Base-by-base conservation (phyloP, 148 eudicot genomes). In the Fagopyrum tataricum region DNA sequence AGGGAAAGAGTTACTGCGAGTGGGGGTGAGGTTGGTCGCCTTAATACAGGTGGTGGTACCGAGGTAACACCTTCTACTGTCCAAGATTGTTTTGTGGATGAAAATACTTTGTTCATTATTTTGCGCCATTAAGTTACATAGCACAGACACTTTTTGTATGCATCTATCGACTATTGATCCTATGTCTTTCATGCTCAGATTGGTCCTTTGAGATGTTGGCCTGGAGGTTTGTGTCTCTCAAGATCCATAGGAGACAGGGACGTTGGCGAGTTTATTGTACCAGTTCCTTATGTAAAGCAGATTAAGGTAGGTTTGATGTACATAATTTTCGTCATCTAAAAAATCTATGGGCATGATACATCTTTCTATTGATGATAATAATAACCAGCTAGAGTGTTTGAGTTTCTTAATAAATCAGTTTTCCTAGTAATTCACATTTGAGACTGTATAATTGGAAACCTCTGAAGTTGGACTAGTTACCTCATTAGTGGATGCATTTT, bases 161-260 rank as follows among this genome's bases (percentile, higher is more conserved):
- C 31, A 23, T 41, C 41, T 51, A 5, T 31, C 72, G 24, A 12
- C 46, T 47, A 8, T 41, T 8, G 23, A 47, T 24, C 46, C 58
- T 42, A 15, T 39, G 41, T 52, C 41, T 21, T 53, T 55, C 68
- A 7, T 41, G 18, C 14, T 64, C 80, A 95, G 98, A 84, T 95
- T 87, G 98, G 98, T 76, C 98, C 98, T 18, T 76, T 95, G 81
- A 90, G 98, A 90, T 95, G 98, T 90, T 95, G 98, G 98, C 98
- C 98, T 64, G 98, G 98, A 83, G 98, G 98, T 67, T 84, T 95
- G 85, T 95, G 98, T 74, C 90, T 95, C 46, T 91, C 98, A 17
- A 88, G 98, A 51, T 95, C 98, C 20, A 85, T 95, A 76, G 98
- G 98, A 73, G 98, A 95, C 85, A 84, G 88, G 87, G 98, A 95